Evolutionary conservation across 1,284 basidiomycete species (phyloP).

Genomic region (Trametes hirsuta): DNA sequence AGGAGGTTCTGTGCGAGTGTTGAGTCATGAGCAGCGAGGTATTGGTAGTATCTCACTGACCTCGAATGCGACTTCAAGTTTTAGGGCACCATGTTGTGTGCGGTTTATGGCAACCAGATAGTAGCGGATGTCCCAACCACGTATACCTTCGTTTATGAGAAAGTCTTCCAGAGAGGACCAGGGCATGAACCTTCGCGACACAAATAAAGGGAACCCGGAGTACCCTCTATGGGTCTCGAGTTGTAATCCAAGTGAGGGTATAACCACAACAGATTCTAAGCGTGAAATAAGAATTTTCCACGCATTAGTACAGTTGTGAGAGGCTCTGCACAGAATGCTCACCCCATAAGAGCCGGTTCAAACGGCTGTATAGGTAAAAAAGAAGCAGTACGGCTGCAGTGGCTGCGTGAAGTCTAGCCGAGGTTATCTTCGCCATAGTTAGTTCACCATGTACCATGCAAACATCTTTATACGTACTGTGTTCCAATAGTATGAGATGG

Average conservation of each 20-base stretch:
- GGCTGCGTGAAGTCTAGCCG: neutral
- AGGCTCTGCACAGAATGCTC: conserved; percentile 5
- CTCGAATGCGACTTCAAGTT: conserved; percentile 55
- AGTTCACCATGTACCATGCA: neutral
- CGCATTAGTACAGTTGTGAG: neutral
- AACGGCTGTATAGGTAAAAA: conserved; percentile 36
- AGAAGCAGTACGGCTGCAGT: conserved; percentile 11
- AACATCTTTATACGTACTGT: neutral
- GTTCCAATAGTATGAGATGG: conserved; percentile 25
- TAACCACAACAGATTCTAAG: conserved; percentile 70
- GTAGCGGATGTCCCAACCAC: conserved; percentile 69
- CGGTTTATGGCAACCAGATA: conserved; percentile 59
- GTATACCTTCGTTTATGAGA: conserved; percentile 73
- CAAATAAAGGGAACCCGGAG: conserved; percentile 46
- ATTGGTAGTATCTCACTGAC: conserved; percentile 33
- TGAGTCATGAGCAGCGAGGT: neutral
- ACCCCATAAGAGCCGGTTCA: conserved; percentile 59
- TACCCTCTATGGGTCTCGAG: conserved; percentile 68
- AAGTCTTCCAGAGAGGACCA: conserved; percentile 56
- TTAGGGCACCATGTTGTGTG: conserved; percentile 33
- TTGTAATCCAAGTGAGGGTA: conserved; percentile 71
- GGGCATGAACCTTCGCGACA: conserved; percentile 63
- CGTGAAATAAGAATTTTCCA: neutral
- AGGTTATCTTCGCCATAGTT: neutral
- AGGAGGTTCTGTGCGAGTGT: conserved; percentile 53